These are phyloP conservation scores for Hypoxylon rubiginosum DNA, from an alignment of 2,329 filamentous ascomycete genomes.

Conservation along the genomic window DNA sequence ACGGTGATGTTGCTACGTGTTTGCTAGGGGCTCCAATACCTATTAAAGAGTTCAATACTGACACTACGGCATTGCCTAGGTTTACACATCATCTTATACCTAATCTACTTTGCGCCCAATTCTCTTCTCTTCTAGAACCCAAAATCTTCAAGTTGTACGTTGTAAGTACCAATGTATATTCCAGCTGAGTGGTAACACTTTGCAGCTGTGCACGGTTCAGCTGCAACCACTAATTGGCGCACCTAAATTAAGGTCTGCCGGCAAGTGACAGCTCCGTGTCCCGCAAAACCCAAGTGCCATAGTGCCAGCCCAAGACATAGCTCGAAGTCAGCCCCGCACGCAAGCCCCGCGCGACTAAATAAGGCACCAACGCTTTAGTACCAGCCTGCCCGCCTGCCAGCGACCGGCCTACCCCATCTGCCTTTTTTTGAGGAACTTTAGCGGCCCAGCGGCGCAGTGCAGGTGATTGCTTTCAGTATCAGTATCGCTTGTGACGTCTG, in stretches of 20 bases:
- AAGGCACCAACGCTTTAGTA: conserved; percentile 39
- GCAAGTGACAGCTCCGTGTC: conserved; percentile 17
- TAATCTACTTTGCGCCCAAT: neutral
- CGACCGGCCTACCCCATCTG: neutral
- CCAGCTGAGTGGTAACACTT: neutral
- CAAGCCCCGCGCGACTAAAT: conserved; percentile 34
- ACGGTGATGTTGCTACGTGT: conserved; percentile 31
- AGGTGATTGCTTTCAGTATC: conserved; percentile 35
- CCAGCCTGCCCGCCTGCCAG: neutral
- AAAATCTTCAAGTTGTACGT: neutral
- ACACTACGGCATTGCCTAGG: neutral
- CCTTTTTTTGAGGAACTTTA: neutral
- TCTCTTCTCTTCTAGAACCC: neutral
- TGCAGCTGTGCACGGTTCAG: conserved; percentile 25
- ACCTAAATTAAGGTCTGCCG: neutral
- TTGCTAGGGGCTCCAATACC: neutral
- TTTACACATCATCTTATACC: neutral
- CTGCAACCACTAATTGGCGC: conserved; percentile 17
- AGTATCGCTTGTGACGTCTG: conserved; percentile 39
- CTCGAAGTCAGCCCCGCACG: conserved; percentile 15
- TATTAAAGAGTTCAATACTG: neutral
- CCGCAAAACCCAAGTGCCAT: conserved; percentile 7
- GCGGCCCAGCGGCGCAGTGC: conserved; percentile 19
- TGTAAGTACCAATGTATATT: neutral
- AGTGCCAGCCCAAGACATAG: neutral